Conservation (phyloP, 2,329 filamentous ascomycete genomes). For the Beauveria sp. region DNA sequence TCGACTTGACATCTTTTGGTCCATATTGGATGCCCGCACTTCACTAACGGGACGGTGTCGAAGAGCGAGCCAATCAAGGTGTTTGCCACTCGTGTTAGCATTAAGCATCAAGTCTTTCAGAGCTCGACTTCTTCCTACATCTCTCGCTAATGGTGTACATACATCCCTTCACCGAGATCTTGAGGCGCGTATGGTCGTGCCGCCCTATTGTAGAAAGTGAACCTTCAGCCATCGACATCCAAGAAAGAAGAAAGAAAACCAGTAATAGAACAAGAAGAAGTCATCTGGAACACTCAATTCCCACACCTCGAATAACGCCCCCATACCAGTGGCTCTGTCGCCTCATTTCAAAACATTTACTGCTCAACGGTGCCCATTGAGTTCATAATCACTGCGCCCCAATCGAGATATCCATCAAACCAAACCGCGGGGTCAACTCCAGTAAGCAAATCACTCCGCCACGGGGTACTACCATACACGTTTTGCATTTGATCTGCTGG, state of each 20-base stretch:
- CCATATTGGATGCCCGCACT: constrained; percentile 40
- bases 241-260: not conserved
- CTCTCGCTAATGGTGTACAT: no score
- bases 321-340: not conserved
- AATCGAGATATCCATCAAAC: constrained; percentile 30
- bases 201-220: not conserved
- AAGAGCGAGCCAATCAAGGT: constrained; percentile 39
- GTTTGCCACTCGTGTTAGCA: constrained; percentile 30
- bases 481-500: constrained; percentile 20
- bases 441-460: constrained; percentile 25
- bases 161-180: no score
- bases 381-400: constrained; percentile 26
- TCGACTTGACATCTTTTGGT: constrained; percentile 45
- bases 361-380: constrained; percentile 21
- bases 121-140: no score
- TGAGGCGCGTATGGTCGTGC: no score
- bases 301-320: not conserved
- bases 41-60: constrained; percentile 44
- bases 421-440: constrained; percentile 27
- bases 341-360: constrained; percentile 5
- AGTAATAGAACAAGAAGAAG: not conserved
- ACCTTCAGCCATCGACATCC: no score
- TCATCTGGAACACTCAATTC: not conserved
- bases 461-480: constrained; percentile 21
- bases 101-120: no score